A percentile compares a stretch with the other conserved stretches of the same genome.
Evolutionary conservation across 2,329 filamentous ascomycete species (phyloP).

Genomic region (Mariannaea elegans): DNA sequence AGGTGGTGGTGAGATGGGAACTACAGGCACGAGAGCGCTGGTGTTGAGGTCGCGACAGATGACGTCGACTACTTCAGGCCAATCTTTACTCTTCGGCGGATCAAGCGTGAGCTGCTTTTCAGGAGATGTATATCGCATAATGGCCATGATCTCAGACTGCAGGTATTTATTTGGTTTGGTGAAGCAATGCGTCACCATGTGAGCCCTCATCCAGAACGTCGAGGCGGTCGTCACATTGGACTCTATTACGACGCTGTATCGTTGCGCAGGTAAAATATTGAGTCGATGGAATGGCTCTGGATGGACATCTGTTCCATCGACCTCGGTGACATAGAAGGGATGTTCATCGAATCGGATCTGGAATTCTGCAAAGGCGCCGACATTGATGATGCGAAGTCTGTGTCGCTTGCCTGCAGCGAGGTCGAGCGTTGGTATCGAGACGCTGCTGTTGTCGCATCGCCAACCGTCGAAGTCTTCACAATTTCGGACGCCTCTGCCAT

Average conservation of each 20-base stretch:
- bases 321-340: conserved; percentile 70
- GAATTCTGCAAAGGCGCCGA: conserved; percentile 76
- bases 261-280: conserved; percentile 74
- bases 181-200: conserved; percentile 52
- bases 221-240: conserved; percentile 62
- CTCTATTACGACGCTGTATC: conserved; percentile 73
- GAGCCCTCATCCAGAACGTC: conserved; percentile 72
- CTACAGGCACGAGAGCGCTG: conserved; percentile 52
- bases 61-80: conserved; percentile 57
- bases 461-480: conserved; percentile 49
- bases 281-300: conserved; percentile 67
- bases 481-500: conserved; percentile 55
- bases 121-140: conserved; percentile 42
- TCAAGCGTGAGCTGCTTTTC: background rate
- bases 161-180: conserved; percentile 43
- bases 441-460: conserved; percentile 54
- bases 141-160: conserved; percentile 41
- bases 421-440: conserved; percentile 51
- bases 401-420: conserved; percentile 66
- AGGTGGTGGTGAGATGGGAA: conserved; percentile 46
- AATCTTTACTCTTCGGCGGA: conserved; percentile 54
- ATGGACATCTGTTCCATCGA: conserved; percentile 73
- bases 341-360: conserved; percentile 77
- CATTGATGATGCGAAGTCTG: conserved; percentile 73
- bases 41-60: conserved; percentile 64